These are phyloP conservation scores for Arthrobotrys megalospora DNA, from an alignment of 2,329 filamentous ascomycete genomes.

Conservation along the genomic window DNA sequence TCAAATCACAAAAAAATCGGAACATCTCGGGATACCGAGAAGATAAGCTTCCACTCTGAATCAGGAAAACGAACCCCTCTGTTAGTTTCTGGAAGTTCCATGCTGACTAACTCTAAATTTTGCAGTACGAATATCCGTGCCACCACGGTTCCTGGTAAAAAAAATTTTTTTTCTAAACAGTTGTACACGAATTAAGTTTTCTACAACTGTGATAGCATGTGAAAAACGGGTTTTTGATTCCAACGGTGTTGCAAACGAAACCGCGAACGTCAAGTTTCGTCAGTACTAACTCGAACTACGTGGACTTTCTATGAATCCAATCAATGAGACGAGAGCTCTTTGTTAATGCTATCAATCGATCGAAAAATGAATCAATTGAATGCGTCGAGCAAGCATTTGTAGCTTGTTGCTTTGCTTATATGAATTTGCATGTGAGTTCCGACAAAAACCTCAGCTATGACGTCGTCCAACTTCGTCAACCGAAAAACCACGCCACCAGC, in stretches of 20 bases:
- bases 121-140: too few relatives aligned
- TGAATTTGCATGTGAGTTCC: constrained; percentile 47
- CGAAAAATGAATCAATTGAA: neutral
- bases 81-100: constrained; percentile 7
- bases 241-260: constrained; percentile 10
- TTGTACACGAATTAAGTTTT: neutral
- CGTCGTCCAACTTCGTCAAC: constrained; percentile 35
- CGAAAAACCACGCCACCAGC: constrained; percentile 47
- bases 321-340: neutral
- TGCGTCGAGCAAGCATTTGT: neutral
- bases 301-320: neutral
- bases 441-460: constrained; percentile 44
- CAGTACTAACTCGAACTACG: neutral
- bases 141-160: constrained; percentile 3
- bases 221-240: constrained; percentile 3
- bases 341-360: constrained; percentile 3
- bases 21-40: constrained; percentile 47
- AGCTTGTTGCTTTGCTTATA: neutral
- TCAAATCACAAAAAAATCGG: constrained; percentile 15
- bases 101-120: constrained; percentile 2
- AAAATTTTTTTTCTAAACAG: neutral
- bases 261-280: constrained; percentile 7
- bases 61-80: neutral
- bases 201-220: neutral
- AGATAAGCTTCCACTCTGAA: constrained; percentile 1